A percentile compares a stretch with the other conserved stretches of the same genome.
Conservation (phyloP, 2,329 filamentous ascomycete genomes). For the Incumbomyces lentus region DNA sequence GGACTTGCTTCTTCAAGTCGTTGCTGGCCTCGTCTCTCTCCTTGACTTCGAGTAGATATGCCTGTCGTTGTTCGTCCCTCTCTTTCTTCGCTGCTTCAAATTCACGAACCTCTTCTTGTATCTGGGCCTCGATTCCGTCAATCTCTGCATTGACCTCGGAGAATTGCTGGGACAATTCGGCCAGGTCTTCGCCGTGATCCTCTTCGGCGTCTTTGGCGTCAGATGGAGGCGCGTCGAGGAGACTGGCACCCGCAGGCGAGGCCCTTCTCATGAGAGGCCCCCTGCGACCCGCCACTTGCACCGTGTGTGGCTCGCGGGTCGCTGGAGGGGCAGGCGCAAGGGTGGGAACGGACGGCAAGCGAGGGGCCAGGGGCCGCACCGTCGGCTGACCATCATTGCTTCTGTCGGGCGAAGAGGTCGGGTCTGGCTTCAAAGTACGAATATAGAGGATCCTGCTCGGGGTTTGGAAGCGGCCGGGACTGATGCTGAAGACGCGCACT, state of each 20-base stretch:
- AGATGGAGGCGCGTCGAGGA: slow-evolving; percentile 21
- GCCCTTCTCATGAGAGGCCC: slow-evolving; percentile 60
- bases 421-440: slow-evolving; percentile 48
- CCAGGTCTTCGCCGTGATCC: slow-evolving; percentile 56
- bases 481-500: slow-evolving; percentile 83
- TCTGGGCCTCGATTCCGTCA: slow-evolving; percentile 63
- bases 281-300: slow-evolving; percentile 46
- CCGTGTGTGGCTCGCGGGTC: slow-evolving; percentile 54
- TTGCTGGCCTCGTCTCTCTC: slow-evolving; percentile 87
- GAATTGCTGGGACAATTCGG: slow-evolving; percentile 70
- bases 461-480: slow-evolving; percentile 83
- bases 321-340: slow-evolving; percentile 52
- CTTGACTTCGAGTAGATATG: slow-evolving; percentile 65
- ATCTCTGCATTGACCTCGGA: slow-evolving; percentile 73
- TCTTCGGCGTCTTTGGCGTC: slow-evolving; percentile 27
- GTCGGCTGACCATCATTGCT: slow-evolving; percentile 27
- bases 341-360: slow-evolving; percentile 43
- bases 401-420: slow-evolving; percentile 25
- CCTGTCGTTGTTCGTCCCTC: slow-evolving; percentile 66
- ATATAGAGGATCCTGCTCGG: slow-evolving; percentile 77
- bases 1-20: slow-evolving; percentile 70
- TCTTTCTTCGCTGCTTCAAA: slow-evolving; percentile 55
- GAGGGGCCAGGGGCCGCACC: slow-evolving; percentile 46
- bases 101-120: slow-evolving; percentile 58
- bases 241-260: slow-evolving; percentile 51